Conservation (phyloP, 352 stramenopile genomes). For the Phytophthora colocasiae region DNA sequence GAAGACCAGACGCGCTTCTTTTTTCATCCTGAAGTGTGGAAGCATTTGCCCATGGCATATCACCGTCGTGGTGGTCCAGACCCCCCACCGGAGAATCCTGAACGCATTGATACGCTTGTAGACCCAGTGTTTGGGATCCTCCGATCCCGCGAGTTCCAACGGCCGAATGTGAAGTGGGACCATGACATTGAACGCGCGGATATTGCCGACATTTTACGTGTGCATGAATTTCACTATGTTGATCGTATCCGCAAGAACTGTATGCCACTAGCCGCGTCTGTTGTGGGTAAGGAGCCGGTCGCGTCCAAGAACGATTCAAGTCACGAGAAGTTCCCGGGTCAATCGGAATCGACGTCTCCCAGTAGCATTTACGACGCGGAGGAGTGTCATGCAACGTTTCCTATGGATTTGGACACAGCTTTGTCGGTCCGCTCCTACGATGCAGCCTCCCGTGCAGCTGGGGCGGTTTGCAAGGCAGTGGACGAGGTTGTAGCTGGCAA, state of each 20-base stretch:
- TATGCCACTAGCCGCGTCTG: conserved; percentile 36
- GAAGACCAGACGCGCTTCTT: conserved; percentile 66
- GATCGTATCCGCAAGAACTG: conserved; percentile 67
- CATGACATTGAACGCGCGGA: conserved; percentile 72
- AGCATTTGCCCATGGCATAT: conserved; percentile 80
- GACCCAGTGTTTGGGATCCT: conserved; percentile 77
- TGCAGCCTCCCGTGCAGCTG: conserved; percentile 79
- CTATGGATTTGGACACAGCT: conserved; percentile 81
- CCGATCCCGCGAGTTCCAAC: conserved; percentile 72
- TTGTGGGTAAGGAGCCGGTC: conserved; percentile 24
- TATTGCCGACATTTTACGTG: conserved; percentile 89
- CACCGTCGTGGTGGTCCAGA: conserved; percentile 70
- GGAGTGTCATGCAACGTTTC: conserved; percentile 48
- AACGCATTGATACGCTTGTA: conserved; percentile 90
- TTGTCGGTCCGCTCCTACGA: conserved; percentile 83
- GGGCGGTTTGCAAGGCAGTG: conserved; percentile 85
- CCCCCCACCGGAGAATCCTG: conserved; percentile 90
- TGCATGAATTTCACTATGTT: conserved; percentile 93
- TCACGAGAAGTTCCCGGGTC: conserved; percentile 9
- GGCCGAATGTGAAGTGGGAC: conserved; percentile 64
- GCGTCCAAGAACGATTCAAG: conserved; percentile 20
- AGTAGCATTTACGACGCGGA: conserved; percentile 35
- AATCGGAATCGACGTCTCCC: conserved; percentile 4
- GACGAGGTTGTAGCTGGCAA: conserved; percentile 89
- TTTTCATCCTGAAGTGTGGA: conserved; percentile 77